These are phyloP conservation scores for Botrytis fabae DNA, from an alignment of 2,329 filamentous ascomycete species.

Conservation along the genomic window DNA sequence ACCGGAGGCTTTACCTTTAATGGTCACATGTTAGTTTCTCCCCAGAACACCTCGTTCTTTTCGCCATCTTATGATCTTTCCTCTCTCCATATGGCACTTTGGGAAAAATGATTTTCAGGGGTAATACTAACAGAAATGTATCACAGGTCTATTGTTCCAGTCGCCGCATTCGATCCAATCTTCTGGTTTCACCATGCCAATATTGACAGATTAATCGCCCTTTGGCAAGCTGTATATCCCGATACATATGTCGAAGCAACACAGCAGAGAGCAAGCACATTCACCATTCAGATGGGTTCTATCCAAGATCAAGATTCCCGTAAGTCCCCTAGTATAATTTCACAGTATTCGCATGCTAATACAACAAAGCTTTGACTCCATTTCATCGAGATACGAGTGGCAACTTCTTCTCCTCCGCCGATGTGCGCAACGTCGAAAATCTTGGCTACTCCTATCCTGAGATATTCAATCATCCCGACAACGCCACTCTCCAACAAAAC, in stretches of 20 bases:
- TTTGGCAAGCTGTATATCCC: conserved; percentile 75
- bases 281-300: conserved; percentile 49
- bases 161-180: conserved; percentile 73
- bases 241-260: conserved; percentile 63
- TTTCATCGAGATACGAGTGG: conserved; percentile 53
- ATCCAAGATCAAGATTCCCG: conserved; percentile 17
- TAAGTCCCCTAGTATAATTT: not conserved
- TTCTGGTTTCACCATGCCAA: conserved; percentile 48
- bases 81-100: not conserved
- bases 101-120: too few species aligned
- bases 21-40: conserved; percentile 23
- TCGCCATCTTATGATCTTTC: not conserved
- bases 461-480: conserved; percentile 17
- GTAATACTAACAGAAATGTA: not conserved
- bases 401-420: conserved; percentile 19
- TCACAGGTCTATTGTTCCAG: conserved; percentile 53
- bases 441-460: conserved; percentile 78
- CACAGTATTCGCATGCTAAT: not conserved
- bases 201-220: conserved; percentile 70
- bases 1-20: not conserved
- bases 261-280: conserved; percentile 56
- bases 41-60: not conserved
- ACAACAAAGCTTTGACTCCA: conserved; percentile 50
- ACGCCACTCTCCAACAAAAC: conserved; percentile 16
- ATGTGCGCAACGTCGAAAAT: conserved; percentile 25